Evolutionary conservation across 192 early-diverging fungal genomes (phyloP), one percentile per base, ranked within the genome.

Genomic region (Borealophlyctis nickersoniae): DNA sequence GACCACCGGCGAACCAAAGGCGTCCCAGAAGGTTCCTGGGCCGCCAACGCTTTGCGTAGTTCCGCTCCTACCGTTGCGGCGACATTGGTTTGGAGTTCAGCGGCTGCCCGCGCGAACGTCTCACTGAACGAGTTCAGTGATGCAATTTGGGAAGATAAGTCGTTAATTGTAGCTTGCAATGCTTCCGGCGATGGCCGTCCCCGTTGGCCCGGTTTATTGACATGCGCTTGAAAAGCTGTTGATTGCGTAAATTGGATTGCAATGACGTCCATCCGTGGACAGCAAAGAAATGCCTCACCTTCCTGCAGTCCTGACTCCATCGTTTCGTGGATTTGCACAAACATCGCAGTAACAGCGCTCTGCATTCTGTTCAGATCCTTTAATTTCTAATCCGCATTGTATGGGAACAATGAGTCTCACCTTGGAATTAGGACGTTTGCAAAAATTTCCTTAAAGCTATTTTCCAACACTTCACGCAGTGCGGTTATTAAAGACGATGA

Each of bases 251-350:
- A n/a, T n/a, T n/a, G n/a, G n/a, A n/a, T n/a, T n/a, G n/a, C n/a
- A n/a, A n/a, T n/a, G n/a, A n/a, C n/a, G n/a, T n/a, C n/a, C n/a
- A n/a, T n/a, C n/a, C n/a, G n/a, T n/a, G n/a, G n/a, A n/a, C n/a
- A n/a, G n/a, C n/a, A n/a, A n/a, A n/a, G n/a, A n/a, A 7, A 45
- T 45, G 19, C 19, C 39, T 19, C 19, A 45, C 39, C 39, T 45
- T 45, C 39, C 19, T 19, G 39, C 7, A 45, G 9, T 19, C 39
- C 39, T 13, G 39, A 45, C 19, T 45, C 39, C 39, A 45, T 45
- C 39, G 39, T 45, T 45, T 45, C 39, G 19, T 45, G 39, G 39
- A 45, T 45, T 45, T 45, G 39, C 39, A 19, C 39, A 45, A 45
- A 45, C 39, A 45, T 45, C 39, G 39, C 19, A 19, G 39, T 45